phyloP scores from a whole-genome alignment of 192 early-diverging fungal species.

The Mortierella antarctica region DNA sequence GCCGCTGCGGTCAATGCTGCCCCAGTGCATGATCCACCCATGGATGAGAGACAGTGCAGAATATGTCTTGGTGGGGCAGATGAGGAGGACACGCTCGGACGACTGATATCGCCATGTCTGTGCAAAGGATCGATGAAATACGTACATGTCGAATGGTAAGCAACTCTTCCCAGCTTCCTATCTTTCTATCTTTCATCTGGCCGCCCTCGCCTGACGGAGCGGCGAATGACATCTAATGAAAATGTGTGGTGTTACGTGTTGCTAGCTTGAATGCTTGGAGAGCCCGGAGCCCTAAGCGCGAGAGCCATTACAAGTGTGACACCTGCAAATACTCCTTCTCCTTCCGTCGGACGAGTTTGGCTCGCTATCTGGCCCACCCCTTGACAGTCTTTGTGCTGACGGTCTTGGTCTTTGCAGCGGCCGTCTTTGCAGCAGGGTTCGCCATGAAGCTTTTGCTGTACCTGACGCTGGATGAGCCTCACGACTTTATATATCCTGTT shows the following conservation, averaged over 20 bases:
- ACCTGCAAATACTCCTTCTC: conserved; percentile 67
- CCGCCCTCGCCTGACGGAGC: not conserved
- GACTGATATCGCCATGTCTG: conserved; percentile 64
- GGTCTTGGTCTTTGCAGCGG: conserved; percentile 27
- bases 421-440: conserved; percentile 40
- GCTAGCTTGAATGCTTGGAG: conserved; percentile 65
- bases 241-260: not conserved
- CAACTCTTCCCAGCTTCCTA: not conserved
- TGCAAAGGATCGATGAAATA: conserved; percentile 73
- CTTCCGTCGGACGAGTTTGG: conserved; percentile 64
- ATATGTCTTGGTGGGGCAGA: conserved; percentile 63
- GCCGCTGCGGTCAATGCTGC: not conserved
- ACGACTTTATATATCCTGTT: conserved; percentile 35
- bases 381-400: conserved; percentile 57
- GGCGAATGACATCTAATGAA: not conserved
- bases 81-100: conserved; percentile 61
- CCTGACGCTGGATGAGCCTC: conserved; percentile 29
- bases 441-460: conserved; percentile 44
- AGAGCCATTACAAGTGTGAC: conserved; percentile 70
- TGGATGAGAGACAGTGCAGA: conserved; percentile 63
- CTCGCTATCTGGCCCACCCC: conserved; percentile 55
- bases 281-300: conserved; percentile 56
- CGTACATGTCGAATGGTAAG: conserved; percentile 60
- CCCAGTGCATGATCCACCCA: conserved; percentile 22
- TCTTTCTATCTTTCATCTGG: not conserved